These are phyloP conservation scores for Podila horticola DNA, from an alignment of 192 early-diverging fungal species.

Conservation along the genomic window DNA sequence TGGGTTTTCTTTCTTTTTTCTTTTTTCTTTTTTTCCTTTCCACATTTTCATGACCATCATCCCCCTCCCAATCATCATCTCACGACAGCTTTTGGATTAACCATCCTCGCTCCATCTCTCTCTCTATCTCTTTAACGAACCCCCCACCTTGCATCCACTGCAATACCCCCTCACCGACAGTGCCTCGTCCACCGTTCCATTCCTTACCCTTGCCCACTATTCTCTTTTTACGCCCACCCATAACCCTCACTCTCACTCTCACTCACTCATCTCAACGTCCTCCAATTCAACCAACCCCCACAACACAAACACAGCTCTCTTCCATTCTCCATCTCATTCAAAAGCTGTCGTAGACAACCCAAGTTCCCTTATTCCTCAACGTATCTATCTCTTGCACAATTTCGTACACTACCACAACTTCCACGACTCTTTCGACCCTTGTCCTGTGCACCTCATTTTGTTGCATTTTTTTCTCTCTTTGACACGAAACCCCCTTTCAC, in stretches of 20 bases:
- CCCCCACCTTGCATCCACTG: constrained; percentile 36
- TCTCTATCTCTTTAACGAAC: constrained; percentile 13
- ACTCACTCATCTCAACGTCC: too few species aligned
- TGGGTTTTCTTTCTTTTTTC: neutral
- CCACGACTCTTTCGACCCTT: too few species aligned
- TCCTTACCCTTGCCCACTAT: constrained; percentile 2
- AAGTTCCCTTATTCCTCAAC: too few species aligned
- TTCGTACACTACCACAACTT: too few species aligned
- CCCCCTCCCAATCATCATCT: constrained; percentile 1
- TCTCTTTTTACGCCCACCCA: neutral
- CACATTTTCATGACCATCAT: neutral
- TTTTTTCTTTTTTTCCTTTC: neutral
- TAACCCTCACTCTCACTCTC: neutral
- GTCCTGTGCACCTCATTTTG: too few species aligned
- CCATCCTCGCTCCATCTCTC: neutral
- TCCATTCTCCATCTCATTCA: too few species aligned
- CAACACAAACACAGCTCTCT: too few species aligned
- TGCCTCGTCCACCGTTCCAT: constrained; percentile 6
- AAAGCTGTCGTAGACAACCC: too few species aligned
- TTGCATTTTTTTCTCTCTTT: too few species aligned
- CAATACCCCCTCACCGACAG: constrained; percentile 6
- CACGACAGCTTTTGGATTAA: constrained; percentile 13
- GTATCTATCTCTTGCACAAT: too few species aligned
- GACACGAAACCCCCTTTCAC: too few species aligned
- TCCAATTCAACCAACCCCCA: too few species aligned